Base-by-base conservation (phyloP, 2,329 filamentous ascomycete genomes). In the Fusarium sp. region DNA sequence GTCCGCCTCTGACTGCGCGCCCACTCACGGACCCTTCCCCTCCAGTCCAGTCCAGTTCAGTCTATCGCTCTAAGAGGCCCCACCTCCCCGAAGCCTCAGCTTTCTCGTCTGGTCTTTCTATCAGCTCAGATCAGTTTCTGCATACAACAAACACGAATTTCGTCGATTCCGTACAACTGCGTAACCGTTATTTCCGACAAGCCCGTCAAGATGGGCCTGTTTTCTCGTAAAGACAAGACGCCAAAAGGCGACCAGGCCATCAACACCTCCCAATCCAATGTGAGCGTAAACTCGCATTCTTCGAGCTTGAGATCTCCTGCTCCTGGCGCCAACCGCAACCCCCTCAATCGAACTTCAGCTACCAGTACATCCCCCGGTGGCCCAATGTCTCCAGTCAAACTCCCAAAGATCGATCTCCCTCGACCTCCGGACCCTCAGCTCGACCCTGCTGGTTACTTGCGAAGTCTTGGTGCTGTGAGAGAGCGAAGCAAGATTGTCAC, bases 361-460 rank as follows among this genome's bases (percentile, higher is more conserved):
- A 82, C 84, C 62, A 89, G 87, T 73, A 83, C 83, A 60, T 81
- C 77, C 16, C 84, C 86, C 9, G 84, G 79, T 37, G 85, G 87
- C 16, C 86, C 87, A 50, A 87, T 89, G 80, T 86, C 87, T 40
- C 86, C 81, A 67, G 80, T 81, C 74, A 86, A 83, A 71, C 88
- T 95, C 75, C 91, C 92, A 76, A 93, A 95, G 82, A 88, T 97
- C 78, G 90, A 94, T 73, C 89, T 98, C 53, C 94, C 96, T 56
- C 92, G 91, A 79, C 91, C 95, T 21, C 95, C 96, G 33, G 95
- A 98, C 83, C 95, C 96, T 78, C 88, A 92, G 71, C 87, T 96
- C 76, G 94, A 98, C 81, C 95, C 96, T 25, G 94, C 93, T 30
- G 95, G 92, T 69, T 98, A 98, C 83, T 89, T 99, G 78, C 91